Evolutionary conservation across 164 flowering plant genomes (phyloP).

Genomic region (Kingdonia uniflora): DNA sequence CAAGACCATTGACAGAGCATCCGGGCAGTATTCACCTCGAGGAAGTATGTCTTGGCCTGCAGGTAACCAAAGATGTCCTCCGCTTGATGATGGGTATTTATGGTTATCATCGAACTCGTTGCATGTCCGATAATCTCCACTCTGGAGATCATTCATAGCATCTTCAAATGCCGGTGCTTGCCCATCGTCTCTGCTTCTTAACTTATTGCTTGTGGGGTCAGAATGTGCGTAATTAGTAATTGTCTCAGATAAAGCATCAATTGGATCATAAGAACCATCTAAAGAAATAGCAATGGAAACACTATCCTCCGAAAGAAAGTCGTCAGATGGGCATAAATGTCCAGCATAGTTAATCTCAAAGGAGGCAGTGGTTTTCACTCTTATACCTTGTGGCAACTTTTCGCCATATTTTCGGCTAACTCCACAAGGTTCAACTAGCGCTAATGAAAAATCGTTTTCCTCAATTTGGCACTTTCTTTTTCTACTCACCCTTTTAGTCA

Average conservation of each 20-base stretch:
- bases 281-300: background rate
- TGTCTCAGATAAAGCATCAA: background rate
- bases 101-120: background rate
- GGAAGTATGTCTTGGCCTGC: slow-evolving; percentile 4
- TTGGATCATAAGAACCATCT: background rate
- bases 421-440: background rate
- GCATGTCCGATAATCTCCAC: background rate
- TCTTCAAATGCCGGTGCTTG: slow-evolving; percentile 2
- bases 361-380: slow-evolving; percentile 2
- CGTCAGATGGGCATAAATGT: background rate
- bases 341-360: background rate
- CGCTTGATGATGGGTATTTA: background rate
- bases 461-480: background rate
- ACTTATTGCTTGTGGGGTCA: background rate
- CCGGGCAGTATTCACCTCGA: slow-evolving; percentile 10
- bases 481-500: background rate
- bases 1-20: slow-evolving; percentile 29
- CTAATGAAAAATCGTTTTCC: background rate
- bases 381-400: slow-evolving; percentile 1
- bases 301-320: background rate
- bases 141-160: background rate
- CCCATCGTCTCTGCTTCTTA: slow-evolving; percentile 1
- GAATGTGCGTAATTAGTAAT: slow-evolving; percentile 8
- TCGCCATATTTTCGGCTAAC: background rate
- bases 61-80: slow-evolving; percentile 2